Conservation (phyloP, 352 stramenopile genomes). For the Pythium volutum region DNA sequence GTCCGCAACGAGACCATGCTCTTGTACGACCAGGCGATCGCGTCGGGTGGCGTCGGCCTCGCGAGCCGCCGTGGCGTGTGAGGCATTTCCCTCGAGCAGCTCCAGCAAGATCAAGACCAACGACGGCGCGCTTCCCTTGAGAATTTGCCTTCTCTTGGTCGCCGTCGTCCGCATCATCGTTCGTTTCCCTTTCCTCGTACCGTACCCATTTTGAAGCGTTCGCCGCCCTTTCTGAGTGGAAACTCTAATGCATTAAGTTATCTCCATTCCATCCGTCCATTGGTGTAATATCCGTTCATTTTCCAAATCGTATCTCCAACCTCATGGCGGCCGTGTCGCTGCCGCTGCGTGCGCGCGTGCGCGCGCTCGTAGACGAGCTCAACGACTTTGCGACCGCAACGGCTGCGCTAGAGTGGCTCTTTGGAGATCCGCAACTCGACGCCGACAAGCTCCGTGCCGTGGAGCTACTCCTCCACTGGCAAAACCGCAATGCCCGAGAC, state of each 20-base stretch:
- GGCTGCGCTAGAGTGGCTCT: slow-evolving; percentile 45
- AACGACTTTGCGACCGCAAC: slow-evolving; percentile 56
- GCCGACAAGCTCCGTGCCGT: slow-evolving; percentile 15
- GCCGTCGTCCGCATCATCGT: not conserved
- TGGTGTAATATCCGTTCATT: not conserved
- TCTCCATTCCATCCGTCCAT: not conserved
- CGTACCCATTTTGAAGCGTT: not conserved
- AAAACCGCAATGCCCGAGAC: slow-evolving; percentile 12
- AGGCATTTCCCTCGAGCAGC: not conserved
- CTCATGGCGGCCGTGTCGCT: not conserved
- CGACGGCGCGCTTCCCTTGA: not conserved
- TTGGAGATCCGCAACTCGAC: slow-evolving; percentile 27
- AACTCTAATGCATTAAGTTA: slow-evolving; percentile 27
- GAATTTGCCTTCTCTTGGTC: not conserved
- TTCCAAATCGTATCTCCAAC: not conserved
- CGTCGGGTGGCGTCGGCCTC: not conserved
- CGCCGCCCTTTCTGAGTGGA: no score
- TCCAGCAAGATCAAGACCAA: no score
- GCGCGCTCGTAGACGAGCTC: slow-evolving; percentile 46
- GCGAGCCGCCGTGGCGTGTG: not conserved
- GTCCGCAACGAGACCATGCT: slow-evolving; percentile 6
- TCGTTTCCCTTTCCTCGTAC: not conserved
- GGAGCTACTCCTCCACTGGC: slow-evolving; percentile 21
- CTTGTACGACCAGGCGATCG: slow-evolving; percentile 4
- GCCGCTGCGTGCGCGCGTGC: slow-evolving; percentile 20